Conservation (phyloP, 257 asterid species). For the Plectranthus barbatus region DNA sequence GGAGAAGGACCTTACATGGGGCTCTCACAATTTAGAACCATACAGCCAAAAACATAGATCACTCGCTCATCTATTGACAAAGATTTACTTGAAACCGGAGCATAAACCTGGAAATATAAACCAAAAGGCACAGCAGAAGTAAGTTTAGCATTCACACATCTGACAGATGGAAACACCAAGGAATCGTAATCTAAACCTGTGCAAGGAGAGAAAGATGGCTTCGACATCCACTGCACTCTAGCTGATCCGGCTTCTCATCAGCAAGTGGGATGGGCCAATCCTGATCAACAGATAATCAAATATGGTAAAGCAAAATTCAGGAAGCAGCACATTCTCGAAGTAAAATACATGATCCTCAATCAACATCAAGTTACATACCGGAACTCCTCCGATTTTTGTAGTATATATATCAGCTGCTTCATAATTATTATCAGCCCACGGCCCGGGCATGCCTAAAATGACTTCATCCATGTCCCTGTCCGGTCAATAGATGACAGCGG, state of each 20-base stretch:
- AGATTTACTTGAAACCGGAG: conserved; percentile 49
- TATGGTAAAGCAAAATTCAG: conserved; percentile 1
- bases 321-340: neutral
- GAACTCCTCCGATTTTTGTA: conserved; percentile 81
- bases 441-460: conserved; percentile 79
- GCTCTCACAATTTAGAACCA: conserved; percentile 52
- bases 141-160: neutral
- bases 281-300: conserved; percentile 20
- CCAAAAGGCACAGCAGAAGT: neutral
- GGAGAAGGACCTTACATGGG: conserved; percentile 42
- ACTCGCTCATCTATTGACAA: conserved; percentile 49
- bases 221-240: conserved; percentile 49
- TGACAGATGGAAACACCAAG: neutral
- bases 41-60: conserved; percentile 63
- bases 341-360: neutral
- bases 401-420: conserved; percentile 88
- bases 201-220: conserved; percentile 57
- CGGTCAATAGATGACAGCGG: neutral
- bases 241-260: conserved; percentile 31
- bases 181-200: conserved; percentile 43
- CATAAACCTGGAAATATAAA: conserved; percentile 53
- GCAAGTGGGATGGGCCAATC: conserved; percentile 64
- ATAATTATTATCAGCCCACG: conserved; percentile 69
- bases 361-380: conserved; percentile 41
- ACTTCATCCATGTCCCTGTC: conserved; percentile 47